Evolutionary conservation across 139 green algal genomes (phyloP), one percentile per base, ranked within the genome.

Genomic region (Closterium sp.): DNA sequence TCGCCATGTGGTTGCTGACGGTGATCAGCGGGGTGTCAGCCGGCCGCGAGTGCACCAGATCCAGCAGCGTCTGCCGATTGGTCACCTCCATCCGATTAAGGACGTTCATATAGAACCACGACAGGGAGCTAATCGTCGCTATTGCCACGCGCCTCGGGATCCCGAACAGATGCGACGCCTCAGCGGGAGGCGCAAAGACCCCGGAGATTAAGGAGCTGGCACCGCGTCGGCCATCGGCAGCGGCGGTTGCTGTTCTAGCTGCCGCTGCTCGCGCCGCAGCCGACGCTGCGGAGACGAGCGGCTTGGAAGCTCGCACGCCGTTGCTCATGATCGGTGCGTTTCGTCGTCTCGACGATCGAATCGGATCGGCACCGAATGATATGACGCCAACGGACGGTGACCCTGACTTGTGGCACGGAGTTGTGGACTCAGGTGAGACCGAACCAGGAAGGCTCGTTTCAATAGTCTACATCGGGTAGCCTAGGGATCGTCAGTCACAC

Each of bases 1-100:
- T 93, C 30, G 91, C 93, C 91, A 93, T 93, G 89, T 93, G 91
- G 83, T 93, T 93, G 87, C 36, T 89, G 55, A 91, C 87, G 81
- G 91, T 93, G 88, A 93, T 87, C 10, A 93, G 55, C 21, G 91
- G 91, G 16, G 66, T 93, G 87, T 32, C 88, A 34, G 91, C 33
- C 19, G 91, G 91, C 38, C 91, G 33, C 8, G 34, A 38, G 88
- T 55, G 6, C 2, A 93, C 83, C 7, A 93, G 88, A 30, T 88
- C 34, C 91, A 92, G 30, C 23, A 93, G 88, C 30, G 21, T 32
- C 31, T 93, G 32, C 32, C 84, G n/a, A 90, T 93, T 93, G n/a
- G n/a, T 25, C 34, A 93, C 91, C 23, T 34, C 25, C 33, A 33
- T 88, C 12, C 33, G 86, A 35, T 90, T 90, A 1, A 90, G 83